Evolutionary conservation across 1,139 yeast genomes (phyloP).

Genomic region (Diutina scorzettiae): DNA sequence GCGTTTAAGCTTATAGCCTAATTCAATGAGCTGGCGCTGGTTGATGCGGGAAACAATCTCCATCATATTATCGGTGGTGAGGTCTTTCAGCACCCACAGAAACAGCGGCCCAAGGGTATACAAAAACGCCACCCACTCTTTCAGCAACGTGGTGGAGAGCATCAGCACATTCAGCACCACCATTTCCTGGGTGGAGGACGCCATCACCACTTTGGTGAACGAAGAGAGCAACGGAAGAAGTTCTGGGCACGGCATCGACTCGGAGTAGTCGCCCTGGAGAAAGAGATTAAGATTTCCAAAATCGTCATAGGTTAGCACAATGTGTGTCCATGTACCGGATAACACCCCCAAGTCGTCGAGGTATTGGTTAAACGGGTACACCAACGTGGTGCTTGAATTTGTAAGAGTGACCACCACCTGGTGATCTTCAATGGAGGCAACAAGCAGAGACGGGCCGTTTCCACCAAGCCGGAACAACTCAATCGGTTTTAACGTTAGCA

Average conservation of each 20-base stretch:
- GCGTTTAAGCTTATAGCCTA: background rate
- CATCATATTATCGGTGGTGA: constrained; percentile 18
- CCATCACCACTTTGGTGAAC: constrained; percentile 24
- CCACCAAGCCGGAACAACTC: background rate
- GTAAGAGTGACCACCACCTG: background rate
- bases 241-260: constrained; percentile 33
- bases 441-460: background rate
- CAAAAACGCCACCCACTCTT: constrained; percentile 28
- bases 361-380: constrained; percentile 3
- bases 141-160: constrained; percentile 17
- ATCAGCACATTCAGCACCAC: constrained; percentile 23
- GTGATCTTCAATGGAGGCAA: background rate
- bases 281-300: constrained; percentile 26
- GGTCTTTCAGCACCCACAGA: constrained; percentile 27
- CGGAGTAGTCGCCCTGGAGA: constrained; percentile 33
- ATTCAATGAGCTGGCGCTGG: background rate
- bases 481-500: background rate
- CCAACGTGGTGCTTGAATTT: background rate
- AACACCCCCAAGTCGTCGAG: background rate
- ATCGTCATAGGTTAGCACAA: constrained; percentile 27
- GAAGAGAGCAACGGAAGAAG: constrained; percentile 16
- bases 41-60: background rate
- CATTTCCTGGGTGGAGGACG: constrained; percentile 16
- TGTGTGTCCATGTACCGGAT: constrained; percentile 16
- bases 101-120: constrained; percentile 27